A percentile compares a stretch with the other conserved stretches of the same genome.
phyloP scores from a whole-genome alignment of 2,329 filamentous ascomycete species.

The Pseudogymnoascus sp. region DNA sequence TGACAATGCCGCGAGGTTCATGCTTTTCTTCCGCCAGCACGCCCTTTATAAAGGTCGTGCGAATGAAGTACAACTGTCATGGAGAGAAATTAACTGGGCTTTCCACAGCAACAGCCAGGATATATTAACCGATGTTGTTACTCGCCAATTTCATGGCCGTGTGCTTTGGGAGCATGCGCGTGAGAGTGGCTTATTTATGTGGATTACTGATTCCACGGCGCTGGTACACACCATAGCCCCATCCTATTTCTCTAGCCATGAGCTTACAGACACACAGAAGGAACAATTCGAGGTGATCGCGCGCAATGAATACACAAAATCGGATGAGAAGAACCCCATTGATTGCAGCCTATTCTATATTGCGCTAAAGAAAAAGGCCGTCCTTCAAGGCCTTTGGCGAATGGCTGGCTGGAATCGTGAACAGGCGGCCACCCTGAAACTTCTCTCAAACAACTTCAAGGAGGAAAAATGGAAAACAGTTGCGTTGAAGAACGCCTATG shows the following conservation, averaged over 20 bases:
- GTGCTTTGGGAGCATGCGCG: conserved; percentile 80
- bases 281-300: conserved; percentile 84
- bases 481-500: conserved; percentile 94
- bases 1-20: conserved; percentile 78
- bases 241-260: neutral
- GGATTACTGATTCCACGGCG: conserved; percentile 71
- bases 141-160: conserved; percentile 68
- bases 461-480: conserved; percentile 82
- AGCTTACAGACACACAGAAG: conserved; percentile 39
- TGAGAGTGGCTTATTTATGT: conserved; percentile 89
- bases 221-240: conserved; percentile 50
- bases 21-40: conserved; percentile 81
- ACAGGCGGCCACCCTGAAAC: conserved; percentile 68
- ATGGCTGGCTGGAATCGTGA: conserved; percentile 89
- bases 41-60: conserved; percentile 60
- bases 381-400: conserved; percentile 86
- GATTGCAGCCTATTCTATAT: conserved; percentile 90
- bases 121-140: conserved; percentile 77
- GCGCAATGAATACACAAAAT: conserved; percentile 85
- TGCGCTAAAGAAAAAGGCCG: conserved; percentile 81
- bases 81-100: conserved; percentile 79
- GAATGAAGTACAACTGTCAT: conserved; percentile 59
- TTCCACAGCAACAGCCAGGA: conserved; percentile 83
- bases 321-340: conserved; percentile 79
- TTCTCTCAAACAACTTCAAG: conserved; percentile 85